A percentile compares a stretch with the other conserved stretches of the same genome.
phyloP scores from a whole-genome alignment of 768 basidiomycete genomes.

The Mycena maculata region DNA sequence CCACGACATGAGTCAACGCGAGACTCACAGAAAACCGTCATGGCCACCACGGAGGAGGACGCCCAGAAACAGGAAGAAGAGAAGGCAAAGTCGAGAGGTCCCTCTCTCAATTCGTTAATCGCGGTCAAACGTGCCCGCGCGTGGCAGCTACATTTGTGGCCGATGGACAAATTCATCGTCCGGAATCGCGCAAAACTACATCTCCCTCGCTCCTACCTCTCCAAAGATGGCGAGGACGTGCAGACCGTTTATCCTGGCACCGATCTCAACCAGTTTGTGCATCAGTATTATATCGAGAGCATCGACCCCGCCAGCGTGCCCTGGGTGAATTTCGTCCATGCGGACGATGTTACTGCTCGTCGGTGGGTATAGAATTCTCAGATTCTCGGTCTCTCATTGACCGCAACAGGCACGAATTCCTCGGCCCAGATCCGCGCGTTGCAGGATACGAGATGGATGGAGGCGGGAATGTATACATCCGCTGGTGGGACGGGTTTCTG shows the following conservation, averaged over 20 bases:
- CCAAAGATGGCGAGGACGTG: slow-evolving; percentile 49
- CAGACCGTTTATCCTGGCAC: slow-evolving; percentile 43
- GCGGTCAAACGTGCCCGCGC: slow-evolving; percentile 49
- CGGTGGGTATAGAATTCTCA: slow-evolving; percentile 37
- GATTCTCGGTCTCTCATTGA: not conserved
- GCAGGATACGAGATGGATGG: slow-evolving; percentile 54
- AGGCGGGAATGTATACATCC: slow-evolving; percentile 53
- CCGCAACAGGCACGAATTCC: slow-evolving; percentile 52
- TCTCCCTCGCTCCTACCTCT: slow-evolving; percentile 54
- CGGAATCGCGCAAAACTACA: slow-evolving; percentile 47
- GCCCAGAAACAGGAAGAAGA: slow-evolving; percentile 4
- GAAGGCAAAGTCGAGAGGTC: slow-evolving; percentile 38
- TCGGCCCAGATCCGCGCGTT: slow-evolving; percentile 57
- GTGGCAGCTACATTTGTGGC: slow-evolving; percentile 55
- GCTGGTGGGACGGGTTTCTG: slow-evolving; percentile 58
- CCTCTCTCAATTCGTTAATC: slow-evolving; percentile 43
- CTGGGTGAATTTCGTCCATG: slow-evolving; percentile 50
- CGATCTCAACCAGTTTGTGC: slow-evolving; percentile 55
- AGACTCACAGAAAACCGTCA: no score
- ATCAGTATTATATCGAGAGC: slow-evolving; percentile 38
- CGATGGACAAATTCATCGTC: slow-evolving; percentile 48
- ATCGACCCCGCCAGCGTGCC: slow-evolving; percentile 35
- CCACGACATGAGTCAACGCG: no score
- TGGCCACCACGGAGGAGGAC: no score
- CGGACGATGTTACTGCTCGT: slow-evolving; percentile 45